These are phyloP conservation scores for Lycium barbarum DNA, from an alignment of 257 asterid species.

Conservation along the genomic window DNA sequence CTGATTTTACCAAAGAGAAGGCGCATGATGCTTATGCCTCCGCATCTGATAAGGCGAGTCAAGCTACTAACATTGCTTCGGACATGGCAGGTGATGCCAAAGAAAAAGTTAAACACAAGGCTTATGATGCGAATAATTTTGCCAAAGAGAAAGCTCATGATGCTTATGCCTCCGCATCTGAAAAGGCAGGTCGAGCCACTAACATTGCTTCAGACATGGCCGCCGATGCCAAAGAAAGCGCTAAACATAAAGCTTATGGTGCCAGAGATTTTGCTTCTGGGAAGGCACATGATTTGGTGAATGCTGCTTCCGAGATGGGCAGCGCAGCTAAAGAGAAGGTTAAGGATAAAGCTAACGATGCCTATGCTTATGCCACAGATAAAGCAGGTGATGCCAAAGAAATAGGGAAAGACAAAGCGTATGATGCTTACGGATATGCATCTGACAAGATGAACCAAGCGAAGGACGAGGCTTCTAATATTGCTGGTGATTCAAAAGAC, in stretches of 20 bases:
- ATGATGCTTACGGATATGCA: conserved; percentile 25
- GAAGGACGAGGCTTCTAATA: conserved; percentile 40
- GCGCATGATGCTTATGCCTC: conserved; percentile 33
- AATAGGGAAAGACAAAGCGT: conserved; percentile 33
- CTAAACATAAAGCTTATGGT: conserved; percentile 30
- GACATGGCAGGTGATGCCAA: conserved; percentile 39
- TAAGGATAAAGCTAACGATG: conserved; percentile 33
- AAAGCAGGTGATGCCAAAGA: conserved; percentile 28
- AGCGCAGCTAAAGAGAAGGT: conserved; percentile 29
- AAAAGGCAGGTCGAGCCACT: conserved; percentile 31
- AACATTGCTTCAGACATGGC: conserved; percentile 31
- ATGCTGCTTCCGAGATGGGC: conserved; percentile 30
- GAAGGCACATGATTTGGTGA: conserved; percentile 19
- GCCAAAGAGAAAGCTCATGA: conserved; percentile 31
- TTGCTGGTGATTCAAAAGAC: conserved; percentile 39
- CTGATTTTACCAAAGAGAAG: not conserved
- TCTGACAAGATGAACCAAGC: conserved; percentile 26
- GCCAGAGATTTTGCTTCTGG: conserved; percentile 33
- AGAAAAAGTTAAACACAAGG: conserved; percentile 25
- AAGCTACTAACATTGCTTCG: conserved; percentile 42
- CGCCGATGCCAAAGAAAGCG: conserved; percentile 29
- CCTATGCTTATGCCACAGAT: conserved; percentile 22
- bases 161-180: conserved; percentile 33
- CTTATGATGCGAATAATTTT: not conserved
- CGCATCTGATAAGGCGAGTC: conserved; percentile 31